Evolutionary conservation across 768 basidiomycete species (phyloP).

Genomic region (Termitomyces sp.): DNA sequence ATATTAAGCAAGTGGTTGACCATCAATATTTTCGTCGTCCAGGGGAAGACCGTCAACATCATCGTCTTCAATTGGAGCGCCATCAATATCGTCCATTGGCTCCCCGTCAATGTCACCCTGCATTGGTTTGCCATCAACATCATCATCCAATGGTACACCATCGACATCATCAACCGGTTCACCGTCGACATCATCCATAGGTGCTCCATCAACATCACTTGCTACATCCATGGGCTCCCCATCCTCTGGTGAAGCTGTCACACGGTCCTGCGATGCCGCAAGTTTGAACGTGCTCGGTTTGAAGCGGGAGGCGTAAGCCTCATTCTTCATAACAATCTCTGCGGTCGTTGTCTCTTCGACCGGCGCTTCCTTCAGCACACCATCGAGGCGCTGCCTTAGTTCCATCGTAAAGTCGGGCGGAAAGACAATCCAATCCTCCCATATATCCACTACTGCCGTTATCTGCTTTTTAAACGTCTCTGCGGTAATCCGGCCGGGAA

Average conservation of each 20-base stretch:
- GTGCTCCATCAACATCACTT: conserved; percentile 35
- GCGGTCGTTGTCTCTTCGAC: conserved; percentile 23
- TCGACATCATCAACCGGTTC: conserved; percentile 36
- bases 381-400: conserved; percentile 71
- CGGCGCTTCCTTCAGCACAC: conserved; percentile 29
- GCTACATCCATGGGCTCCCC: conserved; percentile 25
- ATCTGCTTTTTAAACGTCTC: conserved; percentile 96
- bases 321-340: conserved; percentile 17
- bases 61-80: conserved; percentile 14
- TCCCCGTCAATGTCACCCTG: conserved; percentile 36
- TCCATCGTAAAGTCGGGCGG: conserved; percentile 77
- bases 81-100: conserved; percentile 15
- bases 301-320: conserved; percentile 55
- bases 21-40: conserved; percentile 8
- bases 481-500: conserved; percentile 93
- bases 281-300: conserved; percentile 75
- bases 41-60: conserved; percentile 14
- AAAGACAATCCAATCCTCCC: conserved; percentile 99
- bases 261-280: conserved; percentile 33
- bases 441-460: conserved; percentile 82
- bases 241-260: conserved; percentile 18
- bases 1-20: neutral
- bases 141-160: conserved; percentile 35
- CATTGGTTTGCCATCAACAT: conserved; percentile 41
- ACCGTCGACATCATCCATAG: conserved; percentile 45